Evolutionary conservation across 225 moss, liverwort and hornwort genomes (phyloP), one percentile per base, ranked within the genome.

Genomic region (Polytrichum formosum): DNA sequence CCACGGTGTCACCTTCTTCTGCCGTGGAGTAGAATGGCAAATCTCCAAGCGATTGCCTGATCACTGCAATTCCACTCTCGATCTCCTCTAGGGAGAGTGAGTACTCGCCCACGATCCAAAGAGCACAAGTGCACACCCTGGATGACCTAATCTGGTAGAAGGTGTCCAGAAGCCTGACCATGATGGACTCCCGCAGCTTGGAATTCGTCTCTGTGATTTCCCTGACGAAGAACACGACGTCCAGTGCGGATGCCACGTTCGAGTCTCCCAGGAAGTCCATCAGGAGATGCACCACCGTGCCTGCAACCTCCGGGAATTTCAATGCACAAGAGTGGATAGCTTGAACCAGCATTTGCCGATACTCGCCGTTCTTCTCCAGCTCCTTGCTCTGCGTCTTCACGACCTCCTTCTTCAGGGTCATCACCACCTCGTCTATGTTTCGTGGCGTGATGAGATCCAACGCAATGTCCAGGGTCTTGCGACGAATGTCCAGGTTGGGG

Each of bases 211-310:
- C 88, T 33, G 87, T 93, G 23, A 95, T 95, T 72, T 93, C 95
- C 64, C 95, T 73, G 29, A 93, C 95, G 54, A 95, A 95, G 83
- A 88, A 95, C 67, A 95, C 95, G 18, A 95, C 93, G 68, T 95
- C 93, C 33, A 95, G 84, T 13, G 95, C 95, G 21, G 95, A 95
- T 17, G 95, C 93, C 56, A 87, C 93, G 70, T 95, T 95, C 29
- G 80, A 83, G 67, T 95, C 95, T 60, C 95, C 95, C 69, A 95
- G 79, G 77, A 95, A 95, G 73, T 93, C 95, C 95, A 95, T 95
- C 7, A 86, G 74, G 3, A 83, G 72, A 29, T 86, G 86, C 53
- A 86, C 86, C 4, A 86, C 80, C 18, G 83, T 83, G 83, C 83
- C 83, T 53, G 86, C 86, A 66, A 86, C 83, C 54, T 86, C 86